phyloP scores from a whole-genome alignment of 2,329 filamentous ascomycete genomes.

The Parastagonospora avenae region DNA sequence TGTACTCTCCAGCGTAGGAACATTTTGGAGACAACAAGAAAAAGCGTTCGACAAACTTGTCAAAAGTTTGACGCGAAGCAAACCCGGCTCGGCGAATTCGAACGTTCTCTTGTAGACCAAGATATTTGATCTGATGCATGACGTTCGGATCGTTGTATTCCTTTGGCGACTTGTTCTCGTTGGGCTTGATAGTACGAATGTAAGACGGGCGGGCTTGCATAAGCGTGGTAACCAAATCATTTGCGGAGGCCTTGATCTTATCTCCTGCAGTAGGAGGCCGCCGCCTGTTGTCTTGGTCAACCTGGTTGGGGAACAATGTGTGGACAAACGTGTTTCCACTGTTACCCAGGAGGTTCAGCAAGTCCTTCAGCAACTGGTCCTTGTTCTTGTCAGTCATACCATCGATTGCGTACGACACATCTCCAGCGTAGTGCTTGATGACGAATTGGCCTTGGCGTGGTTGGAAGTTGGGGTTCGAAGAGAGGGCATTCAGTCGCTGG shows the following conservation, averaged over 20 bases:
- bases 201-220: constrained; percentile 99
- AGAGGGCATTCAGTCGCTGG: constrained; percentile 87
- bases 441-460: constrained; percentile 95
- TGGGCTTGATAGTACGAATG: constrained; percentile 98
- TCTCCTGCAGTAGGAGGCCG: constrained; percentile 94
- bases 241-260: constrained; percentile 93
- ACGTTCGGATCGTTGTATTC: constrained; percentile 94
- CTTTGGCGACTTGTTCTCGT: constrained; percentile 94
- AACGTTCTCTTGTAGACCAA: constrained; percentile 99
- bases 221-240: constrained; percentile 89
- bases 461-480: constrained; percentile 84
- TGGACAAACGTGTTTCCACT: constrained; percentile 88
- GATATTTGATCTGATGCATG: constrained; percentile 97
- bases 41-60: constrained; percentile 97
- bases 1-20: constrained; percentile 96
- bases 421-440: constrained; percentile 97
- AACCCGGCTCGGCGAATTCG: constrained; percentile 95
- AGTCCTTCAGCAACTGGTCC: constrained; percentile 92
- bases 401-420: constrained; percentile 91
- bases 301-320: constrained; percentile 85
- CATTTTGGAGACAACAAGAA: constrained; percentile 93
- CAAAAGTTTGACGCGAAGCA: constrained; percentile 94
- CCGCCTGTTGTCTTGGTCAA: constrained; percentile 94
- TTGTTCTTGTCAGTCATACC: constrained; percentile 99
- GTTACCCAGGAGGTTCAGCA: constrained; percentile 82